Evolutionary conservation across 1,139 yeast species (phyloP), one percentile per base, ranked within the genome.

Genomic region (Lodderomyces theae): DNA sequence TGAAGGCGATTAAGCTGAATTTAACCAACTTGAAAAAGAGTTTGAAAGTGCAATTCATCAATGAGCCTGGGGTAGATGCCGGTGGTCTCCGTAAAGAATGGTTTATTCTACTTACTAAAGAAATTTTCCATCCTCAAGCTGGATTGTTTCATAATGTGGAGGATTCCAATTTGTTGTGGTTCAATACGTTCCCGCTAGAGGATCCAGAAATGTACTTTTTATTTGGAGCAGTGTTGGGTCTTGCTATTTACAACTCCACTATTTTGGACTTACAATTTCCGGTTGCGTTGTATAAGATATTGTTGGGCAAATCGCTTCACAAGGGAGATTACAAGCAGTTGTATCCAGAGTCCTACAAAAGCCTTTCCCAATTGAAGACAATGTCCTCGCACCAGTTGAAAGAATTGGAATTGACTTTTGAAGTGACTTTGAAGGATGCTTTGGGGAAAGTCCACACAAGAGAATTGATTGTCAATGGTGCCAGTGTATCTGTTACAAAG

Each of bases 21-120:
- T 78, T 75, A 35, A 61, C 63, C 10, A 88, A 86, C 51, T 67
- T 90, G 46, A 82, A 84, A 54, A 90, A 89, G 56, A 77, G 88
- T 2, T 62, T 90, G 22, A 72, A 80, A 48, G 84, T 92, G 10
- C 90, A 86, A 52, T 92, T 92, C 58, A 61, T 83, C 3, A 82
- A 82, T 41, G 97, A 92, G 54, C 94, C 92, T 0, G 97, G 97
- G 0, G 74, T 90, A 17, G 98, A 92, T 65, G 97, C 89, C 0
- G 98, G 97, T 1, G 98, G 98, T 0, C 69, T 90, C 45, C 79
- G 82, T 50, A 90, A 89, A 56, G 97, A 92, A 56, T 92, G 97
- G 97, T 90, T 92, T 59, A 66, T 81, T 38, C 60, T 89, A 24
- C 64, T 92, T 33, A 81, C 86, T 1, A 76, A 78, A 44, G 82